Evolutionary conservation across 352 stramenopile species (phyloP).

Genomic region (Globisporangium canariense): DNA sequence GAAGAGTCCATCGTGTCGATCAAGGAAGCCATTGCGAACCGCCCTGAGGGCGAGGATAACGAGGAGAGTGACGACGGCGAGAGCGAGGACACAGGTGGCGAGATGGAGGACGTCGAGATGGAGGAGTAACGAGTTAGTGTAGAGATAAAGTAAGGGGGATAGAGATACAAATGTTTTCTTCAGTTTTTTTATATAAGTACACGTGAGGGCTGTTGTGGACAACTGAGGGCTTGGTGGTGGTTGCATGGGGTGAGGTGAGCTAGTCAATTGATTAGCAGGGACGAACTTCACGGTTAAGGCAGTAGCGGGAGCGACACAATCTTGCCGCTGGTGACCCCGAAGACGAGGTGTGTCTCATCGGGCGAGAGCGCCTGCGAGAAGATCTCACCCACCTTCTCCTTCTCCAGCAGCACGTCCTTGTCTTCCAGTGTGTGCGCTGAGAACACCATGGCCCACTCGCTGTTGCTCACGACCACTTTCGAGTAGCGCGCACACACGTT

Average conservation of each 20-base stretch:
- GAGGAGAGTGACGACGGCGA: constrained; percentile 41
- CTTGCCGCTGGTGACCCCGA: constrained; percentile 55
- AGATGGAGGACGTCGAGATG: constrained; percentile 79
- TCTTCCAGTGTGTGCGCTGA: constrained; percentile 47
- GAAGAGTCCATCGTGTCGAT: constrained; percentile 56
- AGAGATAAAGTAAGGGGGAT: constrained; percentile 21
- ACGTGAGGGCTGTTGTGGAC: neutral
- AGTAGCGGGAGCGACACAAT: constrained; percentile 55
- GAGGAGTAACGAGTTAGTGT: constrained; percentile 43
- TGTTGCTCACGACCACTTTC: constrained; percentile 70
- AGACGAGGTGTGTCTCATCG: constrained; percentile 72
- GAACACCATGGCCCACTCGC: constrained; percentile 34
- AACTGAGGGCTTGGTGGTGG: constrained; percentile 11
- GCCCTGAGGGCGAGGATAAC: constrained; percentile 48
- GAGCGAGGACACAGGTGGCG: constrained; percentile 27
- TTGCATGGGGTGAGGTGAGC: constrained; percentile 14
- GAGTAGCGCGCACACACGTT: constrained; percentile 61
- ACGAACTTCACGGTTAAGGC: constrained; percentile 1
- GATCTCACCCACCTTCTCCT: constrained; percentile 45
- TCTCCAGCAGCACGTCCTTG: constrained; percentile 50
- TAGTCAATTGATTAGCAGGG: neutral
- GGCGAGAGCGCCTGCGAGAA: constrained; percentile 57
- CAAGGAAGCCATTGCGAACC: constrained; percentile 52
- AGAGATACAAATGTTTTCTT: constrained; percentile 40
- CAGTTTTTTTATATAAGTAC: constrained; percentile 30